Conservation (phyloP, 352 stramenopile genomes). For the Thalassiosira livingstoniorum region DNA sequence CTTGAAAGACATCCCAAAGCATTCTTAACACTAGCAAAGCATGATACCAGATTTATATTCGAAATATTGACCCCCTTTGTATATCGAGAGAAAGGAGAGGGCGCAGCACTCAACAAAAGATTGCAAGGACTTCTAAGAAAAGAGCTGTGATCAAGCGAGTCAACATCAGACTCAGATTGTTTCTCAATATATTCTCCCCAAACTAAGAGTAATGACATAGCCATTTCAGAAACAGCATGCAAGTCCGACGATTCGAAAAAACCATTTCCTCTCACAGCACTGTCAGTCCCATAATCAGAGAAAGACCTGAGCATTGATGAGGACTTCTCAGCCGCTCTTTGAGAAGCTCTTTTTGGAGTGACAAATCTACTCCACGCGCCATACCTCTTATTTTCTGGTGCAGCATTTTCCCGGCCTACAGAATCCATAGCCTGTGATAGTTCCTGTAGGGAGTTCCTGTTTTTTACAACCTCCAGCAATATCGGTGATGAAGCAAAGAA, state of each 20-base stretch:
- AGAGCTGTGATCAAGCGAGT: slow-evolving; percentile 22
- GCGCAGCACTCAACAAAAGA: slow-evolving; percentile 48
- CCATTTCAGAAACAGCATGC: slow-evolving; percentile 24
- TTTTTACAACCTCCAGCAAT: slow-evolving; percentile 46
- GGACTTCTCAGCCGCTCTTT: slow-evolving; percentile 10
- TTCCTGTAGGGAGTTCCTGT: slow-evolving; percentile 18
- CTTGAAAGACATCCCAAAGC: slow-evolving; percentile 13
- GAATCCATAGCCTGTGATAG: slow-evolving; percentile 39
- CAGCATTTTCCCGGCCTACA: slow-evolving; percentile 6
- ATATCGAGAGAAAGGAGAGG: slow-evolving; percentile 14
- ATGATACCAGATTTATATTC: slow-evolving; percentile 59
- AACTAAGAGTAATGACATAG: slow-evolving; percentile 50
- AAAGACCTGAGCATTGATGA: neutral
- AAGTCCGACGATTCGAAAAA: slow-evolving; percentile 12
- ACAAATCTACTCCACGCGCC: slow-evolving; percentile 57
- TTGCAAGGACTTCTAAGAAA: slow-evolving; percentile 32
- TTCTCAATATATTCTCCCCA: slow-evolving; percentile 51
- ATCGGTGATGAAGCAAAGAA: slow-evolving; percentile 64
- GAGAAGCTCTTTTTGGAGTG: slow-evolving; percentile 55
- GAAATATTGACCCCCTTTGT: slow-evolving; percentile 24
- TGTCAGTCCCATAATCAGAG: slow-evolving; percentile 8
- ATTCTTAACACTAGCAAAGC: slow-evolving; percentile 34
- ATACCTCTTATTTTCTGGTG: slow-evolving; percentile 47
- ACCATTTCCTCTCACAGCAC: slow-evolving; percentile 7
- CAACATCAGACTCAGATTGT: slow-evolving; percentile 27